Conservation (phyloP, 768 basidiomycete species). For the Gloeostereum incarnatum region DNA sequence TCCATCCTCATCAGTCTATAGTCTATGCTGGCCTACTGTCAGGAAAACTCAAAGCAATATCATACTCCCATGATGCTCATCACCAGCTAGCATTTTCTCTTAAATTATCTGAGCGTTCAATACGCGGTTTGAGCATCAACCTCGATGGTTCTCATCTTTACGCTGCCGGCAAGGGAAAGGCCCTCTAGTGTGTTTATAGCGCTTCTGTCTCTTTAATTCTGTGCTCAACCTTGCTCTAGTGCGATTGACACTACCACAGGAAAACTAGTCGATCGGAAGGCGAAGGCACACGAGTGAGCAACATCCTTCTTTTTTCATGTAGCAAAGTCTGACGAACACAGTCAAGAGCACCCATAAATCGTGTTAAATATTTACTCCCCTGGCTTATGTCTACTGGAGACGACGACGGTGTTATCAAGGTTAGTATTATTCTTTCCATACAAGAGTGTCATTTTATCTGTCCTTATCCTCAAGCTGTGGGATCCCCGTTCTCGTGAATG, state of each 20-base stretch:
- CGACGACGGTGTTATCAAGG: constrained; percentile 92
- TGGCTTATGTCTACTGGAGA: constrained; percentile 81
- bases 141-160: constrained; percentile 63
- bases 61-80: constrained; percentile 65
- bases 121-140: constrained; percentile 62
- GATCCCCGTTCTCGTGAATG: constrained; percentile 66
- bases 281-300: constrained; percentile 61
- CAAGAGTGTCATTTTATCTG: background rate
- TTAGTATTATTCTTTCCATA: constrained; percentile 18
- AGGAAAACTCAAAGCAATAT: constrained; percentile 75
- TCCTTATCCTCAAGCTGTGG: constrained; percentile 60
- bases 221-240: constrained; percentile 23
- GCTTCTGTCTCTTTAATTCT: constrained; percentile 3
- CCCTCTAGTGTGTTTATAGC: constrained; percentile 53
- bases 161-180: constrained; percentile 75
- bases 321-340: constrained; percentile 20
- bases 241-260: constrained; percentile 61
- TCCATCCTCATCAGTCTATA: constrained; percentile 67
- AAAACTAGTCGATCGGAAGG: constrained; percentile 34
- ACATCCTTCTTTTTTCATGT: constrained; percentile 4
- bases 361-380: constrained; percentile 62
- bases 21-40: constrained; percentile 75
- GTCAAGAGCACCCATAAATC: constrained; percentile 75
- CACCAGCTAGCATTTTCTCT: constrained; percentile 49
- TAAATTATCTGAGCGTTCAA: constrained; percentile 76